These are phyloP conservation scores for Schwanniomyces polymorphus DNA, from an alignment of 805 yeast species.

Conservation along the genomic window DNA sequence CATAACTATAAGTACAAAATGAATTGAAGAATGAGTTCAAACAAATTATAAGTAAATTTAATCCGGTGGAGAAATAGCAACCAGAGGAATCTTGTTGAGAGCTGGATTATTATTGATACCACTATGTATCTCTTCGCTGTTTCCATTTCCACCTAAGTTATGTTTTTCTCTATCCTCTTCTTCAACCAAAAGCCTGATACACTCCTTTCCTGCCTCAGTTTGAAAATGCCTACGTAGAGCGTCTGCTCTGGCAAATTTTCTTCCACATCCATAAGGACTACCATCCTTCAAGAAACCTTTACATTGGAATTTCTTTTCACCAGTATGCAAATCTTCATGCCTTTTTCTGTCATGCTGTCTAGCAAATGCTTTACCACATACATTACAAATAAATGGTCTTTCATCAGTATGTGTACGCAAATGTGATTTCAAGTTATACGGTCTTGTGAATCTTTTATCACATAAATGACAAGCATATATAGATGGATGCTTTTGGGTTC, in stretches of 20 bases:
- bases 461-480: conserved; percentile 80
- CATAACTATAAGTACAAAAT: not conserved
- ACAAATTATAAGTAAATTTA: conserved; percentile 1
- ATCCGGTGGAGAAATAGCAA: conserved; percentile 43
- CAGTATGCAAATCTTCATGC: conserved; percentile 62
- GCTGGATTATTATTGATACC: not conserved
- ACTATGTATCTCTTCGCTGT: not conserved
- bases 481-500: conserved; percentile 71
- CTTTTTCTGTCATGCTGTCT: conserved; percentile 47
- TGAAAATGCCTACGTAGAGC: conserved; percentile 47
- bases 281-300: conserved; percentile 63
- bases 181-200: conserved; percentile 40
- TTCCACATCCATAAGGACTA: conserved; percentile 45
- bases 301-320: conserved; percentile 74
- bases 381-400: conserved; percentile 69
- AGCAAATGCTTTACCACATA: conserved; percentile 76
- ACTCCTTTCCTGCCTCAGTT: conserved; percentile 46
- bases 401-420: conserved; percentile 87
- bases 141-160: conserved; percentile 1
- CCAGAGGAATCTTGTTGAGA: conserved; percentile 19
- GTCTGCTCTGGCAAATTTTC: conserved; percentile 47
- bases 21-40: not conserved
- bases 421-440: conserved; percentile 90
- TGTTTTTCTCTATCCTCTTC: conserved; percentile 36
- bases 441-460: conserved; percentile 85